Base-by-base conservation (phyloP, 148 eudicot genomes). In the Fagopyrum homotropicum region DNA sequence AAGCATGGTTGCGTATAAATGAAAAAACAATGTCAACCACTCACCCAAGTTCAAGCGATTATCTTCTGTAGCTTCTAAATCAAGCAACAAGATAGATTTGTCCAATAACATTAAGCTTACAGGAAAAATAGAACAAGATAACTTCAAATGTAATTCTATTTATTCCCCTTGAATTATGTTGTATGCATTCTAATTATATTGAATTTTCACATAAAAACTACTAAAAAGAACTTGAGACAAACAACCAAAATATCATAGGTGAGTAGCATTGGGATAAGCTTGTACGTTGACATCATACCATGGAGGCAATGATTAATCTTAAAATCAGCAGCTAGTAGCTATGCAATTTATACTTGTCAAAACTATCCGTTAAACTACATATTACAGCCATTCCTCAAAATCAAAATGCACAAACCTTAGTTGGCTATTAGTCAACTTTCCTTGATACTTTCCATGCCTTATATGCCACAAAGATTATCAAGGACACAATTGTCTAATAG, bases 1-100 rank as follows among this genome's bases (percentile, higher is more conserved):
- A 57, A 57, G 9, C 63, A 19, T 8, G 22, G 63, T 7, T 2
- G n/a, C 63, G n/a, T 6, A 5, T 35, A n/a, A 19, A 1, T 57
- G 29, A 19, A 17, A 17, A 57, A 5, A 7, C 10, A 60, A 29
- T 22, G 26, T 22, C 40, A 59, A 9, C 64, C 17, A n/a, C 26
- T 9, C 35, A 19, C 64, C 4, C 29, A 30, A 10, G 10, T 60
- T 60, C 66, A 22, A 22, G 14, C 22, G 43, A 12, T 60, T 60
- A 60, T 60, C 43, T 60, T 60, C 15, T 60, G 68, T 60, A 60
- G 14, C 68, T 60, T 60, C 68, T 60, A 60, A 35, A 35, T 60
- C 68, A 8, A 57, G 29, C 63, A 61, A 15, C 69, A 29, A 14
- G 6, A 66, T 14, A 66, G 19, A 35, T 2, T 64, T 64, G 2